Evolutionary conservation across 139 green algal species (phyloP).

Genomic region (Axilococcus clingmanii): DNA sequence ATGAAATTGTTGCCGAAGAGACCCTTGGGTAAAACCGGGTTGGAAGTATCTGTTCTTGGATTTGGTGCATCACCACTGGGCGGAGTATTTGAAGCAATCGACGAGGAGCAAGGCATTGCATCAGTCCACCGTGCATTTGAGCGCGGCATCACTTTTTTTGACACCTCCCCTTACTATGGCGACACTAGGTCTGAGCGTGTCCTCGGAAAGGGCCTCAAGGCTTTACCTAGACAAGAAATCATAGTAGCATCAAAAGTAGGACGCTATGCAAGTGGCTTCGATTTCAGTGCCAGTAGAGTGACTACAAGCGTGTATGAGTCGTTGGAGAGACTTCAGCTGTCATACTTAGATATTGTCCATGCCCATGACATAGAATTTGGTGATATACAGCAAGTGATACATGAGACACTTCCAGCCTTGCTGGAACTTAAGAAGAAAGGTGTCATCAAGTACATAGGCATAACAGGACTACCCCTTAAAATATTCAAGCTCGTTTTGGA

Average conservation of each 20-base stretch:
- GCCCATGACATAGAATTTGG: conserved; percentile 95
- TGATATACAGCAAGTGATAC: conserved; percentile 65
- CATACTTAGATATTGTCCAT: conserved; percentile 86
- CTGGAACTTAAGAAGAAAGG: conserved; percentile 64
- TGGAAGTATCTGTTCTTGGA: conserved; percentile 77
- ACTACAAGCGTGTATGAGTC: conserved; percentile 64
- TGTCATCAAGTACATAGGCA: conserved; percentile 74
- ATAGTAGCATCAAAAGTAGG: conserved; percentile 86
- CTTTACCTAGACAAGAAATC: conserved; percentile 66
- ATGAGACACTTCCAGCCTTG: conserved; percentile 85
- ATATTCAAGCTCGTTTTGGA: conserved; percentile 72
- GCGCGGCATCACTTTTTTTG: conserved; percentile 90
- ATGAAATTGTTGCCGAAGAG: conserved; percentile 39
- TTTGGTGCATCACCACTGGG: conserved; percentile 89
- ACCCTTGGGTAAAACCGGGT: conserved; percentile 68
- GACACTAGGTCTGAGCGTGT: conserved; percentile 68
- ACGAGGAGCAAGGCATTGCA: conserved; percentile 45
- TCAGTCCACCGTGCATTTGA: conserved; percentile 73
- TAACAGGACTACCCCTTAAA: conserved; percentile 83
- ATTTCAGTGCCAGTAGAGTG: conserved; percentile 74
- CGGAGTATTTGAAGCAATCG: conserved; percentile 67
- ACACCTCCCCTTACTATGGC: conserved; percentile 93
- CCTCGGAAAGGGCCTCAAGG: conserved; percentile 57
- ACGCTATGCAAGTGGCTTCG: conserved; percentile 71
- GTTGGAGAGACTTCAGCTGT: conserved; percentile 57